Percentiles rank a stretch among this genome's conserved stretches.
These are phyloP conservation scores for Cystofilobasidium ferigula DNA, from an alignment of 768 basidiomycete species.

Conservation along the genomic window DNA sequence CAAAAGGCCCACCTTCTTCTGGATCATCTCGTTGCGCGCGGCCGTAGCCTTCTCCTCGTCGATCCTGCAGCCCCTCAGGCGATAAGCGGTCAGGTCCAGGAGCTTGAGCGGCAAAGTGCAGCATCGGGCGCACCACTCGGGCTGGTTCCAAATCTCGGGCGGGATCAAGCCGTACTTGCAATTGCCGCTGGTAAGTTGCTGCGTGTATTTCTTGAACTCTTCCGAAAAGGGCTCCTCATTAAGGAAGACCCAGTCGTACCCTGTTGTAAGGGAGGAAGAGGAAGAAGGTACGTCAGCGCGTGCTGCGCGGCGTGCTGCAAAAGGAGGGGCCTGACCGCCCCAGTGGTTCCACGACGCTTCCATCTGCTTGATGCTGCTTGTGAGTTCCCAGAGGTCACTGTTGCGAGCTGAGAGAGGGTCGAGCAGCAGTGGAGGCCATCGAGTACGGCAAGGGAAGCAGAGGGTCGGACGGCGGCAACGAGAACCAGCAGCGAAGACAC, in stretches of 20 bases:
- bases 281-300: slow-evolving; percentile 28
- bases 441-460: too few species aligned
- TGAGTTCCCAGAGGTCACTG: slow-evolving; percentile 42
- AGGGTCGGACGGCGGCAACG: too few species aligned
- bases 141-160: slow-evolving; percentile 60
- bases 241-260: slow-evolving; percentile 74
- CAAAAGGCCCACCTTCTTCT: slow-evolving; percentile 42
- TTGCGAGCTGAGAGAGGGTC: slow-evolving; percentile 44
- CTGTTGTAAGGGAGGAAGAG: slow-evolving; percentile 25
- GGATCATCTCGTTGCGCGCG: slow-evolving; percentile 53
- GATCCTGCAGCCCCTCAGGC: slow-evolving; percentile 42
- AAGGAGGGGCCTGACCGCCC: not conserved
- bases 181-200: slow-evolving; percentile 50
- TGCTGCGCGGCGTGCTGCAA: not conserved
- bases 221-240: slow-evolving; percentile 69
- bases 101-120: not conserved
- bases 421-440: too few species aligned
- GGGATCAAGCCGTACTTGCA: slow-evolving; percentile 57
- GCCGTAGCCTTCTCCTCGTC: slow-evolving; percentile 58
- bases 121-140: slow-evolving; percentile 43
- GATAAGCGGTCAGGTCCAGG: not conserved
- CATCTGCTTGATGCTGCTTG: slow-evolving; percentile 42
- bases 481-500: too few species aligned
- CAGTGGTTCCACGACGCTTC: slow-evolving; percentile 78
- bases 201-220: slow-evolving; percentile 53